Conservation (phyloP, 106 monocot genomes). For the Dioscorea alata region DNA sequence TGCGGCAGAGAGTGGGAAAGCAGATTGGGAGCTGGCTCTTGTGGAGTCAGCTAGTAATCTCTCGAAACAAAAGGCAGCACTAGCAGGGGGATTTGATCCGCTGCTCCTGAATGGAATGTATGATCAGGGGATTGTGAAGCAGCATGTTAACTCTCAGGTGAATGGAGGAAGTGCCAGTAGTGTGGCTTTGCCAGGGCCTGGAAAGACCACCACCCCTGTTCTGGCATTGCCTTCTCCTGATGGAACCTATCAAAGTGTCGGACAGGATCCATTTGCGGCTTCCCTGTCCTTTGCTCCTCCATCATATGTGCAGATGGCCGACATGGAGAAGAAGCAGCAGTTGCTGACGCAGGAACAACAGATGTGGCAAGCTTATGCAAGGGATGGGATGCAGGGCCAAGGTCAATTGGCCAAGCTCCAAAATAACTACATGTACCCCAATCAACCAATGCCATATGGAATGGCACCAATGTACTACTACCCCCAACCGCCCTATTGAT, state of each 20-base stretch:
- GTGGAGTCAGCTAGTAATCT: conserved; percentile 79
- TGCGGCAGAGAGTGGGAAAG: conserved; percentile 56
- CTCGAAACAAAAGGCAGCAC: conserved; percentile 50
- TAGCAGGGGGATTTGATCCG: conserved; percentile 72
- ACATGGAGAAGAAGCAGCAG: conserved; percentile 86
- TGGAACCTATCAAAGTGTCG: conserved; percentile 48
- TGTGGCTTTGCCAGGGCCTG: conserved; percentile 55
- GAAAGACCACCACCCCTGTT: conserved; percentile 16
- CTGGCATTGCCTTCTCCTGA: conserved; percentile 78
- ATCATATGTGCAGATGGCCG: conserved; percentile 86
- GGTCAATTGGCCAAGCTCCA: conserved; percentile 22
- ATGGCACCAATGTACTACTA: conserved; percentile 43
- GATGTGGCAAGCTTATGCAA: conserved; percentile 71
- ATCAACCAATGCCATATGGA: conserved; percentile 35
- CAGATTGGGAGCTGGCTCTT: conserved; percentile 77
- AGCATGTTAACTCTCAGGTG: conserved; percentile 43
- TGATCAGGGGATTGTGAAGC: conserved; percentile 60
- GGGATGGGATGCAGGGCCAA: conserved; percentile 81
- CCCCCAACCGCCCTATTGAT: conserved; percentile 29
- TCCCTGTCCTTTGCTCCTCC: conserved; percentile 64
- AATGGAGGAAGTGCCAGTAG: conserved; percentile 65
- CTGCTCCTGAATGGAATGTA: conserved; percentile 84
- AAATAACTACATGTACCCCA: conserved; percentile 7
- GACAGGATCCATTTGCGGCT: conserved; percentile 71
- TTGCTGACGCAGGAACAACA: conserved; percentile 63